Conservation (phyloP, 805 yeast genomes). For the Tetrapisispora nanseiensis region DNA sequence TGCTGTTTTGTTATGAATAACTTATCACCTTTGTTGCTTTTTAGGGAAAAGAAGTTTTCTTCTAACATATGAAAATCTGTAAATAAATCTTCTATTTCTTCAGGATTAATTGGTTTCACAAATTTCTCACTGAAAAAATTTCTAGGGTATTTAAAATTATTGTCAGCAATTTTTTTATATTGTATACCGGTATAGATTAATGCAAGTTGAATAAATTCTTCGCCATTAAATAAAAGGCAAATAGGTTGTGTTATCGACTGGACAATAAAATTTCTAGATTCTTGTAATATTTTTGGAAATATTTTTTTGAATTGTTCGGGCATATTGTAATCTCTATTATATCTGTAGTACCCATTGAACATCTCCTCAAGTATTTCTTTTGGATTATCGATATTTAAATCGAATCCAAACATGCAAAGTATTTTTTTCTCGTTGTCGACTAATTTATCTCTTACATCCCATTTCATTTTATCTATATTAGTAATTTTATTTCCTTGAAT, state of each 20-base stretch:
- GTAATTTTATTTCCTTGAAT: conserved; percentile 11
- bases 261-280: conserved; percentile 26
- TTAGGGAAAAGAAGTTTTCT: conserved; percentile 27
- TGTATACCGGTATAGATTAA: conserved; percentile 26
- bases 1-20: conserved; percentile 19
- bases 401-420: conserved; percentile 27
- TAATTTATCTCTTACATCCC: conserved; percentile 30
- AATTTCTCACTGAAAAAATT: conserved; percentile 26
- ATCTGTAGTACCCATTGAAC: conserved; percentile 26
- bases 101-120: conserved; percentile 14
- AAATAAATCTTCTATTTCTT: conserved; percentile 18
- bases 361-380: conserved; percentile 29
- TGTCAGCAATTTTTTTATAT: conserved; percentile 21
- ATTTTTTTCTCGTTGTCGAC: conserved; percentile 26
- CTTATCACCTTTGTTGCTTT: conserved; percentile 28
- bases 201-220: conserved; percentile 22
- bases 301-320: conserved; percentile 20
- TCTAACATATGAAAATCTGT: conserved; percentile 25
- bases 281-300: conserved; percentile 27
- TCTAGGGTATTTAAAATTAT: conserved; percentile 22
- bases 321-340: conserved; percentile 22
- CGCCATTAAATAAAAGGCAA: conserved; percentile 28
- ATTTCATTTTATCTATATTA: conserved; percentile 28
- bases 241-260: conserved; percentile 31
- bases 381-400: conserved; percentile 27